These are phyloP conservation scores for Euphorbia pulcherrima DNA, from an alignment of 345 rosid species.

Conservation along the genomic window DNA sequence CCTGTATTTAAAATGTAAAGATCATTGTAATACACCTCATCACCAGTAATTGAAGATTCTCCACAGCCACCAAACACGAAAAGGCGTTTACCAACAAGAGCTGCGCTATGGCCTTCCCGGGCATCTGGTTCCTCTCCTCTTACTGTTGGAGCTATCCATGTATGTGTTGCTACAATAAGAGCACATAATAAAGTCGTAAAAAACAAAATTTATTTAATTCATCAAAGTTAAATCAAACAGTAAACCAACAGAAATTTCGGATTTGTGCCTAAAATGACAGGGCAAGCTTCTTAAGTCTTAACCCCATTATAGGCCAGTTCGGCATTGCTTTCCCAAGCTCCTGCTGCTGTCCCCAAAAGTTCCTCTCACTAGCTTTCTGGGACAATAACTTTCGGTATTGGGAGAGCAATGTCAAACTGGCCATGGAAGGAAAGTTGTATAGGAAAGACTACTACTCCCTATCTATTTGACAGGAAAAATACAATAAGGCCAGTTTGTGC, in stretches of 20 bases:
- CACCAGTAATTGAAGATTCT: slow-evolving; percentile 53
- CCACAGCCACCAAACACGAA: slow-evolving; percentile 96
- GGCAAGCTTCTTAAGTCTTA: neutral
- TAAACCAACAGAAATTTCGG: neutral
- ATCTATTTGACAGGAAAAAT: neutral
- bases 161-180: slow-evolving; percentile 59
- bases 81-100: slow-evolving; percentile 82
- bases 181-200: neutral
- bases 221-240: neutral
- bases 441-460: neutral
- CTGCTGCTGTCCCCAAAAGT: too few species aligned
- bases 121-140: slow-evolving; percentile 93
- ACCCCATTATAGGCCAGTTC: too few species aligned
- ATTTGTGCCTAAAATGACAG: neutral
- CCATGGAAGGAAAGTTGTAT: neutral
- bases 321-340: too few species aligned
- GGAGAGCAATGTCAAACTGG: too few species aligned
- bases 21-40: slow-evolving; percentile 85
- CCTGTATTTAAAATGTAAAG: slow-evolving; percentile 88
- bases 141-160: slow-evolving; percentile 81
- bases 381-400: neutral
- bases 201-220: slow-evolving; percentile 4
- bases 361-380: too few species aligned
- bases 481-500: too few species aligned
- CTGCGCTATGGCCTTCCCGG: slow-evolving; percentile 93